Base-by-base conservation (phyloP, 805 yeast genomes). In the Yarrowia yakushimensis region DNA sequence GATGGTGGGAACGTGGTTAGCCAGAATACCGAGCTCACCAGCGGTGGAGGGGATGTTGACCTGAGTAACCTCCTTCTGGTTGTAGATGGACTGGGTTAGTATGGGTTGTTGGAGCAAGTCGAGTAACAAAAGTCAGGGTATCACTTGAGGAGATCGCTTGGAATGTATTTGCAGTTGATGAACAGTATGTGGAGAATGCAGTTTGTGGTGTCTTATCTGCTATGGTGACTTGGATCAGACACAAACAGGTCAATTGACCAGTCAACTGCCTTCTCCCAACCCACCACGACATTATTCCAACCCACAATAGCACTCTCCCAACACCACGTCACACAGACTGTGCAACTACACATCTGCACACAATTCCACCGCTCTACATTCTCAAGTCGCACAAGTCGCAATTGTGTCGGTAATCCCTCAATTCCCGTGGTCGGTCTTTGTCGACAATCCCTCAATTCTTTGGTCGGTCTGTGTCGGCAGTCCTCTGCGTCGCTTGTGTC, bases 21-120 rank as follows among this genome's bases (percentile, higher is more conserved):
- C 97, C 74, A 94, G 81, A 68, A 94, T 84, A 89, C 99, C 99
- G 78, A 93, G 84, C 74, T 89, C 96, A 76, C 99, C 99, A 69
- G 94, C 86, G 72, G 87, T 82, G 67, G 97, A 96, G 73, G 99
- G 99, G 69, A 94, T 82, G 81, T 94, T 94, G 70, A 94, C 98
- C 82, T 94, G 90, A 73, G 79, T 71, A 67, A 73, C 76, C 52
- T 74, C 76, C 33, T 67, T 25, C 63, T 69, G 66, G 63, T 69
- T 64, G 69, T 72, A 74, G 30, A 74, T 63, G 48, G 72, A 65
- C 76, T 73, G 62, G 18, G 30, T 63, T 52, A 22, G 54, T 33
- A 4, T 10, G 41, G 2, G 41, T n/a, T n/a, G n/a, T n/a, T n/a
- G n/a, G n/a, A n/a, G n/a, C n/a, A n/a, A n/a, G n/a, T n/a, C n/a